phyloP scores from a whole-genome alignment of 306 rosid genomes.

The Prosopis cineraria region DNA sequence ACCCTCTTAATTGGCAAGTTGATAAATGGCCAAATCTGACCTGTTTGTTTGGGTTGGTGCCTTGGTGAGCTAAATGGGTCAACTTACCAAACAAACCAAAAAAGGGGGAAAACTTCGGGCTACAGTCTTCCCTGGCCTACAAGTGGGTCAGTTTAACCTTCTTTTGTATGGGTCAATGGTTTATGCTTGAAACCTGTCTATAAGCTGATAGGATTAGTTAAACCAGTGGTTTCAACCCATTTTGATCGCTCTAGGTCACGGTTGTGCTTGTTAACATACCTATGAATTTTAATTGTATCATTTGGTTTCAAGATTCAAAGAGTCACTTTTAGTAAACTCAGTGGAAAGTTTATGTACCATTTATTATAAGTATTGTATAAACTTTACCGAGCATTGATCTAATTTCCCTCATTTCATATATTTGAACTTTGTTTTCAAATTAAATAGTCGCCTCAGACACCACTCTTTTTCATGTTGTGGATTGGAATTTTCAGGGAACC shows the following conservation, averaged over 20 bases:
- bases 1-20: background rate
- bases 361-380: constrained; percentile 9
- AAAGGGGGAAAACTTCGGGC: background rate
- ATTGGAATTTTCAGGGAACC: constrained; percentile 44
- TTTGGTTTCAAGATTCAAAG: constrained; percentile 16
- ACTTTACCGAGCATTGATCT: constrained; percentile 3
- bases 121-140: background rate
- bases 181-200: constrained; percentile 9
- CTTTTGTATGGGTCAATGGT: background rate
- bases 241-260: constrained; percentile 7
- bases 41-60: background rate
- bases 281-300: background rate
- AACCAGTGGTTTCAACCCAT: background rate
- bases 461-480: constrained; percentile 22
- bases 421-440: constrained; percentile 9
- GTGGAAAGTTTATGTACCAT: constrained; percentile 16
- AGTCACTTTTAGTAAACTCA: constrained; percentile 22
- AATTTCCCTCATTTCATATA: constrained; percentile 20
- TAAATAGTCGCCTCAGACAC: background rate
- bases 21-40: background rate
- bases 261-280: background rate
- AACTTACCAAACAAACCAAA: background rate
- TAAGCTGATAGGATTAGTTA: constrained; percentile 10
- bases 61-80: background rate
- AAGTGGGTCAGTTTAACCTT: constrained; percentile 1